Evolutionary conservation across 202 grass and related monocot genomes (phyloP).

Genomic region (Brachypodium distachyon): DNA sequence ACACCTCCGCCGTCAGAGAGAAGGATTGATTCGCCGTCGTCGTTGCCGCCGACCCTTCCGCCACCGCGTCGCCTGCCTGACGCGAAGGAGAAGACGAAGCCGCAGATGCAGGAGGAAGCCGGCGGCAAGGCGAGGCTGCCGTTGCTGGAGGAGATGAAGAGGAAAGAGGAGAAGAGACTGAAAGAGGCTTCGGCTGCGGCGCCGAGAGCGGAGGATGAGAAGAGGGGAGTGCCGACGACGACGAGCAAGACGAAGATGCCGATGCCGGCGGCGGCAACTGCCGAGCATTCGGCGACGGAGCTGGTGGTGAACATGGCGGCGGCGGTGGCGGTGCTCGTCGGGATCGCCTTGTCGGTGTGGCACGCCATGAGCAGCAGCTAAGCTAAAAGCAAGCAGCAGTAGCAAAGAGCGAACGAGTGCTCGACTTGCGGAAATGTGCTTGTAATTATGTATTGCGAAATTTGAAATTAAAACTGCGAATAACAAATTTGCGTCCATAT

Average conservation of each 20-base stretch:
- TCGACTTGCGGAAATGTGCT: neutral
- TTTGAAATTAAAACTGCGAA: neutral
- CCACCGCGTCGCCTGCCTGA: neutral
- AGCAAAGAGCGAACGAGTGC: no score
- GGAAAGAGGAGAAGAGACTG: neutral
- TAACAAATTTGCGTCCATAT: neutral
- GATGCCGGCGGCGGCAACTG: neutral
- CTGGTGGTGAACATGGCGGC: slow-evolving; percentile 39
- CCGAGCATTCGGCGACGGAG: neutral
- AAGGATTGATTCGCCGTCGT: neutral
- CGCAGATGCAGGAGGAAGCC: neutral
- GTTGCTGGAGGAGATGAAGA: neutral
- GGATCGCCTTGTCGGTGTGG: slow-evolving; percentile 24
- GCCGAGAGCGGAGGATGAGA: neutral
- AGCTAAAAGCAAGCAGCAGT: no score
- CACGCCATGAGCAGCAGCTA: slow-evolving; percentile 19
- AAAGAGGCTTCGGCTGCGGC: no score
- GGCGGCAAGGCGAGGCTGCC: neutral
- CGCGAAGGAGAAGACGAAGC: neutral
- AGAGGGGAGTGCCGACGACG: neutral
- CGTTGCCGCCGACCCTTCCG: neutral
- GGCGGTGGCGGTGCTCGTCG: slow-evolving; percentile 33
- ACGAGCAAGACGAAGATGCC: no score
- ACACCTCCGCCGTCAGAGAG: neutral
- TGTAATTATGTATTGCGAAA: no score